phyloP scores from a whole-genome alignment of 1,139 yeast species.

The Geotrichum histeridarum region DNA sequence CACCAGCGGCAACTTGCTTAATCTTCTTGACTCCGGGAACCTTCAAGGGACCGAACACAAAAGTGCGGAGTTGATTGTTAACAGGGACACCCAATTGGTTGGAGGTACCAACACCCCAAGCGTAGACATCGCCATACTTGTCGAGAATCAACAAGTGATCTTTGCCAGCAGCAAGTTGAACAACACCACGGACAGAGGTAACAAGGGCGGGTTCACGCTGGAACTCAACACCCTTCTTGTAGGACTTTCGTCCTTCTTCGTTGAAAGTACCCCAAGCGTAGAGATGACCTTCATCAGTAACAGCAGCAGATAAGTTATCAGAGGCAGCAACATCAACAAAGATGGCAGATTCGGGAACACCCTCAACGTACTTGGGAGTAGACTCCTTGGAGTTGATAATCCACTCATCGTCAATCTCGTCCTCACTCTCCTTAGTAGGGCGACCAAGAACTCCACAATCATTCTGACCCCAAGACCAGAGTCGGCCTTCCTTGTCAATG shows the following conservation, averaged over 20 bases:
- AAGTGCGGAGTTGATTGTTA: slow-evolving; percentile 32
- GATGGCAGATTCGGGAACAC: slow-evolving; percentile 52
- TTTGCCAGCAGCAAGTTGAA: slow-evolving; percentile 87
- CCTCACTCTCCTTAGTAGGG: slow-evolving; percentile 59
- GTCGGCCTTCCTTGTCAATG: slow-evolving; percentile 60
- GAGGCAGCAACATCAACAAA: slow-evolving; percentile 88
- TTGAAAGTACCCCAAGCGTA: slow-evolving; percentile 97
- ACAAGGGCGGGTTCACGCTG: slow-evolving; percentile 68
- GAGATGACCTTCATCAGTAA: slow-evolving; percentile 77
- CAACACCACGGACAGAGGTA: slow-evolving; percentile 58
- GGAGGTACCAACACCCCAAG: slow-evolving; percentile 98
- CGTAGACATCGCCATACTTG: slow-evolving; percentile 76
- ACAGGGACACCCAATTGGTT: slow-evolving; percentile 73
- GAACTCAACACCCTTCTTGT: slow-evolving; percentile 56
- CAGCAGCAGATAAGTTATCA: slow-evolving; percentile 79
- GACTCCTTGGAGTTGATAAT: slow-evolving; percentile 84
- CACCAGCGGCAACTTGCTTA: slow-evolving; percentile 83
- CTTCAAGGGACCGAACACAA: slow-evolving; percentile 35
- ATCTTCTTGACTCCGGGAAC: slow-evolving; percentile 53
- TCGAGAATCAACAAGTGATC: slow-evolving; percentile 86
- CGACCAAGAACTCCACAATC: slow-evolving; percentile 94
- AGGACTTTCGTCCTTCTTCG: slow-evolving; percentile 90
- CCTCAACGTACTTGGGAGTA: slow-evolving; percentile 73
- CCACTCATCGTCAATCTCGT: slow-evolving; percentile 72
- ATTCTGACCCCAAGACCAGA: slow-evolving; percentile 98